phyloP scores from a whole-genome alignment of 2,329 filamentous ascomycete species.

The Sphaerulina musiva region DNA sequence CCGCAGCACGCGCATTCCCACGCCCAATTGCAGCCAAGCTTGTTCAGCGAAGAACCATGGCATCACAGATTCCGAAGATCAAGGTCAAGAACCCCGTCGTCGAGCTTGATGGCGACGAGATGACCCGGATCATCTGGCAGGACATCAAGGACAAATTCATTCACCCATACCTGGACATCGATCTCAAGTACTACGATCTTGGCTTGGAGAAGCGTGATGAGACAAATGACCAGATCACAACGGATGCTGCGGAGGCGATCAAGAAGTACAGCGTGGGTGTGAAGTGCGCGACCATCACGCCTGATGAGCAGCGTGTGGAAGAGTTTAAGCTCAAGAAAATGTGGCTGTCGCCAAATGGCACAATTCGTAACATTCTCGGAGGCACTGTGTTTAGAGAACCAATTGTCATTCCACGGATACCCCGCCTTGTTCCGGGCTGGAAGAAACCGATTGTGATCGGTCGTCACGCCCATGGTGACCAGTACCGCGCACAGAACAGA shows the following conservation, averaged over 20 bases:
- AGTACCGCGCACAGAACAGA: conserved; percentile 93
- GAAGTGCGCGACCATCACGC: conserved; percentile 99
- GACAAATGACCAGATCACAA: conserved; percentile 92
- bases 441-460: conserved; percentile 99
- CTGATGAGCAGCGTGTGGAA: conserved; percentile 90
- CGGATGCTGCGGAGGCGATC: conserved; percentile 93
- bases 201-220: conserved; percentile 91
- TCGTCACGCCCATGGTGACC: conserved; percentile 95
- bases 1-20: conserved; percentile 26
- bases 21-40: conserved; percentile 31
- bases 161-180: conserved; percentile 88
- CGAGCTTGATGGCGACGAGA: conserved; percentile 89
- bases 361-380: conserved; percentile 63
- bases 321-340: conserved; percentile 99
- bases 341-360: conserved; percentile 98
- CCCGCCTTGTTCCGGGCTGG: conserved; percentile 92
- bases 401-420: conserved; percentile 90
- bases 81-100: conserved; percentile 99
- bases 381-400: conserved; percentile 99
- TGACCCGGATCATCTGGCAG: conserved; percentile 99
- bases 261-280: conserved; percentile 98
- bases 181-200: conserved; percentile 63
- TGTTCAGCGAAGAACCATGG: conserved; percentile 35
- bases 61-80: conserved; percentile 65
- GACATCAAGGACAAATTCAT: conserved; percentile 99